phyloP scores from a whole-genome alignment of 768 basidiomycete species.

The Suillus subalutaceus region DNA sequence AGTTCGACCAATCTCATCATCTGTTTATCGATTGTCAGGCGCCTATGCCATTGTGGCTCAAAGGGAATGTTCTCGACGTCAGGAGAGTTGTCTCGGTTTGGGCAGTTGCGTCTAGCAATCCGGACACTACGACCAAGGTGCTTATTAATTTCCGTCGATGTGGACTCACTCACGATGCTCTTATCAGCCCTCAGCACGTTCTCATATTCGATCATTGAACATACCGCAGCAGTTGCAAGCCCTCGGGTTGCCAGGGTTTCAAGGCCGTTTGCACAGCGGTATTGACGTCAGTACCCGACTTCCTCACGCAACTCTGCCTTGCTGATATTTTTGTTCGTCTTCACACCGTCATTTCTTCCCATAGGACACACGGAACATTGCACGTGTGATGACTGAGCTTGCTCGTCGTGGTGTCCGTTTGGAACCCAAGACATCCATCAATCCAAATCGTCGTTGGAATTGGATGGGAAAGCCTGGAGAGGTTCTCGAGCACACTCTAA shows the following conservation, averaged over 20 bases:
- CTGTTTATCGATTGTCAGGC: slow-evolving; percentile 43
- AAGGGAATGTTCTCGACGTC: slow-evolving; percentile 75
- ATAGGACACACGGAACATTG: slow-evolving; percentile 89
- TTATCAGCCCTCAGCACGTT: slow-evolving; percentile 20
- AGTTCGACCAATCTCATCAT: not conserved
- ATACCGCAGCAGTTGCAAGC: slow-evolving; percentile 74
- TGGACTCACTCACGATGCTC: not conserved
- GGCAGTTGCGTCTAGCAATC: slow-evolving; percentile 21
- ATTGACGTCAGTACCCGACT: slow-evolving; percentile 73
- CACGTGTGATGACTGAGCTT: slow-evolving; percentile 81
- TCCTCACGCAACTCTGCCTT: slow-evolving; percentile 3
- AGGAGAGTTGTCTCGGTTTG: slow-evolving; percentile 59
- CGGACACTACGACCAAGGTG: slow-evolving; percentile 21
- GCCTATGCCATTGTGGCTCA: slow-evolving; percentile 72
- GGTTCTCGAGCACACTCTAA: slow-evolving; percentile 52
- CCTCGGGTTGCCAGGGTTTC: slow-evolving; percentile 74
- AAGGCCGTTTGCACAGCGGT: slow-evolving; percentile 86
- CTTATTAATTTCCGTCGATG: slow-evolving; percentile 4
- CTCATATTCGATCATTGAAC: slow-evolving; percentile 48
- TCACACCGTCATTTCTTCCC: slow-evolving; percentile 10
- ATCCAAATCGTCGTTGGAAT: slow-evolving; percentile 67
- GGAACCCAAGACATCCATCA: slow-evolving; percentile 72
- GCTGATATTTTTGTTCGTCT: slow-evolving; percentile 9
- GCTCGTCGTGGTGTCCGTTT: slow-evolving; percentile 67
- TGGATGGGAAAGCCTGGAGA: slow-evolving; percentile 87